Conservation (phyloP, 148 eudicot species). For the Beta vulgaris region DNA sequence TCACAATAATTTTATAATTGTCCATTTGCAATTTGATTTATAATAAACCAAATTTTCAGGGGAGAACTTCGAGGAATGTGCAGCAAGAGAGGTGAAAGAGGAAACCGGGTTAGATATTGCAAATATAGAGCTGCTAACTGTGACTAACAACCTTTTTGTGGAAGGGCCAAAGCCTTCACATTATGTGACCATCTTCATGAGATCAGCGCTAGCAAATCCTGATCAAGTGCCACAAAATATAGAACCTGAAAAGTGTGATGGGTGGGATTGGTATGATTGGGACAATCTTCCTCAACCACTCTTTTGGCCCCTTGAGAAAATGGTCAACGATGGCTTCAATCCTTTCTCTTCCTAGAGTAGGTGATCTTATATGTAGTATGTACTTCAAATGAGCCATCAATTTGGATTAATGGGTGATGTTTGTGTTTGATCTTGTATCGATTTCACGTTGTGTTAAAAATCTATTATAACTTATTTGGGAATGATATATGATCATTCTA, state of each 20-base stretch:
- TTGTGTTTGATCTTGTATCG: too few species aligned
- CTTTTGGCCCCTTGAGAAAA: constrained; percentile 57
- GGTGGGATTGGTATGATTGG: constrained; percentile 96
- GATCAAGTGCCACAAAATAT: constrained; percentile 46
- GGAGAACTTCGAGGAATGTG: constrained; percentile 90
- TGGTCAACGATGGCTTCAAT: constrained; percentile 49
- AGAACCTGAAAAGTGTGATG: constrained; percentile 89
- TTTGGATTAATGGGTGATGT: too few species aligned
- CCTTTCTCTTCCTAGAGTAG: constrained; percentile 39
- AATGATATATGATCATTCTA: too few species aligned
- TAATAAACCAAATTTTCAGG: constrained; percentile 35
- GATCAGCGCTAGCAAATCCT: constrained; percentile 45
- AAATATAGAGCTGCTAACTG: constrained; percentile 54
- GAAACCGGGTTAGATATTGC: constrained; percentile 75
- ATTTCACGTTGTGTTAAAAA: too few species aligned
- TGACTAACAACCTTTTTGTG: constrained; percentile 50
- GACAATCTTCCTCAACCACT: constrained; percentile 67
- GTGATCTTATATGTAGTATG: too few species aligned
- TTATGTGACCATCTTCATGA: constrained; percentile 55
- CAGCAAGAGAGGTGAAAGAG: constrained; percentile 81
- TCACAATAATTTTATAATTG: too few species aligned
- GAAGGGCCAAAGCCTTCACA: constrained; percentile 51
- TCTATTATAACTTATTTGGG: too few species aligned
- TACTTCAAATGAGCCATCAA: too few species aligned
- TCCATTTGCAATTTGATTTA: background rate